Percentiles rank a stretch among this genome's conserved stretches.
These are phyloP conservation scores for Trichoderma erinaceum DNA, from an alignment of 495 filamentous ascomycete genomes.

Conservation along the genomic window DNA sequence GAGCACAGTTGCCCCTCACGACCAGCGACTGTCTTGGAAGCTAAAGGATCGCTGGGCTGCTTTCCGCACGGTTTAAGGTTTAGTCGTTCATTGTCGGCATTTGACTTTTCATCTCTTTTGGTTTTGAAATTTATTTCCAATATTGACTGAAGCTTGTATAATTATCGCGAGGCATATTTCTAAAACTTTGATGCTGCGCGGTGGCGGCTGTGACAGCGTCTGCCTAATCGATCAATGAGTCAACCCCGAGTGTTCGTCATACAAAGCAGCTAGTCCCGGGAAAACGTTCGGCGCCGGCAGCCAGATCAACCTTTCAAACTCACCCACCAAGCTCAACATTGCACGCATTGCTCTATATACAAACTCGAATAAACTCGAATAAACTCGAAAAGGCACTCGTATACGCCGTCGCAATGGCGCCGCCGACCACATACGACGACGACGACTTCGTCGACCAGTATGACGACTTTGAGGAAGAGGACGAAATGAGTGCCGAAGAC, in stretches of 20 bases:
- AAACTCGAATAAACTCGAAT: background rate
- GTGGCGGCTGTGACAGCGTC: background rate
- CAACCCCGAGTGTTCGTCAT: constrained; percentile 23
- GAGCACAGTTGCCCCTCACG: constrained; percentile 8
- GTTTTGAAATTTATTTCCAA: background rate
- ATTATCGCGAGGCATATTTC: background rate
- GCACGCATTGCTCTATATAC: background rate
- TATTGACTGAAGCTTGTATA: background rate
- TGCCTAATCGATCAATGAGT: constrained; percentile 14
- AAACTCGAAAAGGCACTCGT: background rate
- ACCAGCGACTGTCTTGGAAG: background rate
- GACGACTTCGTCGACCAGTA: constrained; percentile 46
- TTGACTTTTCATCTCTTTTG: background rate
- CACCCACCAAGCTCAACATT: background rate
- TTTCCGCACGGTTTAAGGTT: background rate
- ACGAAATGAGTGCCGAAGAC: constrained; percentile 56
- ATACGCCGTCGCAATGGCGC: background rate
- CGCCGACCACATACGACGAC: constrained; percentile 36
- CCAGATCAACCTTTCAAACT: background rate
- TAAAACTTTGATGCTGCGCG: background rate
- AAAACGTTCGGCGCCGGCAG: background rate
- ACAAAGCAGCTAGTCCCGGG: constrained; percentile 16
- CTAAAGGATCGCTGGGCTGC: background rate
- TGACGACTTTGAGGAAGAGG: constrained; percentile 46
- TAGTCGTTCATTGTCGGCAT: background rate